Evolutionary conservation across 2,329 filamentous ascomycete genomes (phyloP), one percentile per base, ranked within the genome.

Genomic region (Ophioceras dolichostomum): DNA sequence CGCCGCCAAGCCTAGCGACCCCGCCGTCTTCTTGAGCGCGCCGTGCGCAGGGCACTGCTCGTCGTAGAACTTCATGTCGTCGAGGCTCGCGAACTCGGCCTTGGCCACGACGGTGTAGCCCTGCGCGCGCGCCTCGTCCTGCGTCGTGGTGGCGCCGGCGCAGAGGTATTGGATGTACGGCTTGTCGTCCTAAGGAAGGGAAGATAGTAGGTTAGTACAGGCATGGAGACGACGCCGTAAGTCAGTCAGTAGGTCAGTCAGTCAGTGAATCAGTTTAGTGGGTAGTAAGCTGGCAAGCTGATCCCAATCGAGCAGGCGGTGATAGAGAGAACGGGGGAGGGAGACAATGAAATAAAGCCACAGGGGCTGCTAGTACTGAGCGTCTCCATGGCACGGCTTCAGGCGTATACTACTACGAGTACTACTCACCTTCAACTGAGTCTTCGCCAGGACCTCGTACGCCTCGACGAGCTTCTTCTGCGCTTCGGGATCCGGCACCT

Each of bases 51-150:
- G 41, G 46, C 65, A 68, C 38, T 52, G 62, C 9, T 63, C 61
- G 52, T 84, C 79, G 53, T 83, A 85, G 59, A 71, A 85, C 46
- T 72, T 64, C 71, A 84, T 76, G 53, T 84, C 80, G 10, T 77
- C 77, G 38, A 75, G 49, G 41, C 59, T 76, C 32, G 68, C 67
- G 50, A 85, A 85, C 33, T 72, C 69, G 29, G 70, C 76, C 53
- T 76, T 70, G 34, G 70, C 71, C 13, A 73, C 65, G 37, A 84
- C 49, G 7, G 76, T 83, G 61, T 68, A 83, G 31, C 79, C 80
- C 54, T 79, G 70, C 45, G 65, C 67, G 21, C 78, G 72, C 14
- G 68, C 60, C 47, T 82, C 76, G 47, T 82, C 76, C 43, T 73
- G 58, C 8, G 70, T 65, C 17, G 60, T 55, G 12, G 40, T 33